Base-by-base conservation (phyloP, 2,329 filamentous ascomycete species). In the Fusarium tanahbumbuense region DNA sequence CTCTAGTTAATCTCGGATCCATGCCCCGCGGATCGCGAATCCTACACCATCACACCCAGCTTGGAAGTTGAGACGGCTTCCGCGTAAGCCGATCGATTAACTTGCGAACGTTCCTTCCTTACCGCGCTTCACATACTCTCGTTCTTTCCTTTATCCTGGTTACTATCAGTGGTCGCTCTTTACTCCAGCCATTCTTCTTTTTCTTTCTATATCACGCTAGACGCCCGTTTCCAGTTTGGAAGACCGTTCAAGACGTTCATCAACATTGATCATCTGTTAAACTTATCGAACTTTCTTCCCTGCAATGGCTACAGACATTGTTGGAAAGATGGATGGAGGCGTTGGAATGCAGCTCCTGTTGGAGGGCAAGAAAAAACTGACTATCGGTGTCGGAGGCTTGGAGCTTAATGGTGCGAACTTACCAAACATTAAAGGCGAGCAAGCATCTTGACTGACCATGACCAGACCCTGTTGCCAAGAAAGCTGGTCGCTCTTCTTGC, bases 371-470 rank as follows among this genome's bases (percentile, higher is more conserved):
- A 77, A 73, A 65, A 76, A 75, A 44, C 64, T 82, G 62, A 78
- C 74, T 13, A 76, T 79, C 60, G 74, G 75, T 28, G 69, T 71
- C 8, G 73, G 76, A 41, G 72, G 76, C 12, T 72, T 82, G 41
- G 67, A 77, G 41, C 56, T 82, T 23, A 67, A 76, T 59, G 81
- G 81, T 82, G 76, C 60, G 78, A 65, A 65, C 64, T 28, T 57
- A 45, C 55, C 59, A 64, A 61, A 68, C 42, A 53, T 15, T 40
- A 46, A 47, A n/a, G 10, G 22, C 18, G 16, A 23, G 22, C 32
- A 56, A 57, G 55, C 48, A 46, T 23, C 41, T 56, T 41, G 45
- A 68, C 63, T 72, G 37, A 76, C 58, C 20, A 42, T 72, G 41
- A 56, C 30, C 66, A 76, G 74, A 74, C 28, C 73, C 72, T 47